Conservation (phyloP, 352 stramenopile genomes). For the Phytophthora europaea region DNA sequence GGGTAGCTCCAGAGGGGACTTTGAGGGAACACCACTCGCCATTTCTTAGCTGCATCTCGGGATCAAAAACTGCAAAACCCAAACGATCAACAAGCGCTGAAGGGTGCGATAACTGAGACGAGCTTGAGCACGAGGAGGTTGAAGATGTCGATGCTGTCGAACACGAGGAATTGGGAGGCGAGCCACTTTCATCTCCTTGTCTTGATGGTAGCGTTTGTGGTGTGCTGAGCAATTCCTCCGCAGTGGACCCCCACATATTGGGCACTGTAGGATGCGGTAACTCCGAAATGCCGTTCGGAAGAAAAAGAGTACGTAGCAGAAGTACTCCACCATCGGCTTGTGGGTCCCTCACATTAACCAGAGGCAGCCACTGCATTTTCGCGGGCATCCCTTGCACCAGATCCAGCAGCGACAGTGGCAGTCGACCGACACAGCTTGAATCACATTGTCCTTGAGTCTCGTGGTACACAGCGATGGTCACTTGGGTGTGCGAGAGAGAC, state of each 20-base stretch:
- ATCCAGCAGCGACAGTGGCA: conserved; percentile 51
- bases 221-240: conserved; percentile 50
- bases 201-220: background rate
- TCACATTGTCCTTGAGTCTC: conserved; percentile 45
- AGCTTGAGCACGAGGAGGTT: conserved; percentile 24
- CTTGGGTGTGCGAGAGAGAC: conserved; percentile 38
- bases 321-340: conserved; percentile 29
- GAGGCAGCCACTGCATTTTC: conserved; percentile 69
- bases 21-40: conserved; percentile 28
- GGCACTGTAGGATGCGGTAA: conserved; percentile 52
- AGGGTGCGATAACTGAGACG: conserved; percentile 16
- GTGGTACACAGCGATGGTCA: conserved; percentile 60
- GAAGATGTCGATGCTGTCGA: conserved; percentile 35
- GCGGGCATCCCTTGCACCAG: conserved; percentile 69
- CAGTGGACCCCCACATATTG: conserved; percentile 46
- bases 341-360: conserved; percentile 19
- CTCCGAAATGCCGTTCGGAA: conserved; percentile 59
- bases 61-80: conserved; percentile 63
- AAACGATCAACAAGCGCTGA: conserved; percentile 50
- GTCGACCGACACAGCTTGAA: conserved; percentile 39
- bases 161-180: conserved; percentile 18
- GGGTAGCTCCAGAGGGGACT: conserved; percentile 9
- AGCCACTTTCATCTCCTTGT: conserved; percentile 5
- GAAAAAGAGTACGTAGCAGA: conserved; percentile 68
- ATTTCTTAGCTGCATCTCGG: conserved; percentile 36